A percentile compares a stretch with the other conserved stretches of the same genome.
These are phyloP conservation scores for Boletus vermiculosoides DNA, from an alignment of 768 basidiomycete genomes.

Conservation along the genomic window DNA sequence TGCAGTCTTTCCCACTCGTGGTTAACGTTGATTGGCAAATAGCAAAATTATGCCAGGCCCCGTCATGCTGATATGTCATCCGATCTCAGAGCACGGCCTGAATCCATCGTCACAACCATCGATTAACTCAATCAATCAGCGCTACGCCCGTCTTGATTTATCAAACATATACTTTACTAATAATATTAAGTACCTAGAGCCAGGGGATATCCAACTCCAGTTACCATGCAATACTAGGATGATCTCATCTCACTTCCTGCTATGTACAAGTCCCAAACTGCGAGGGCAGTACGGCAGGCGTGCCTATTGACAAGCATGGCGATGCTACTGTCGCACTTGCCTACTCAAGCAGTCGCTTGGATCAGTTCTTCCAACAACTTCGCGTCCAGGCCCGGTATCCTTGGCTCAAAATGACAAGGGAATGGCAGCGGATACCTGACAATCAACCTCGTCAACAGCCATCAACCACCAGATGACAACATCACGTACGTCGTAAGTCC, in stretches of 20 bases:
- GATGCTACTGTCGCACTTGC: not conserved
- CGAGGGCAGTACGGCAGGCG: not conserved
- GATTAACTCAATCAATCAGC: constrained; percentile 12
- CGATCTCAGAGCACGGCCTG: not conserved
- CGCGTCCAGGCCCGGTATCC: constrained; percentile 8
- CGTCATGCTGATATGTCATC: constrained; percentile 16
- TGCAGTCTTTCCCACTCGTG: constrained; percentile 23
- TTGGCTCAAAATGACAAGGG: constrained; percentile 14
- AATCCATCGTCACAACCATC: constrained; percentile 19
- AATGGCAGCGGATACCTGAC: constrained; percentile 15
- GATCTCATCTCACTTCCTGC: not conserved
- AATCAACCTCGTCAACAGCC: not conserved
- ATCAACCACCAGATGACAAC: not conserved
- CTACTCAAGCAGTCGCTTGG: not conserved
- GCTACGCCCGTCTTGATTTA: not conserved
- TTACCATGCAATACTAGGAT: not conserved
- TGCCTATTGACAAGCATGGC: not conserved
- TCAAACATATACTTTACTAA: not conserved
- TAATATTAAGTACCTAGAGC: not conserved
- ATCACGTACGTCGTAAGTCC: constrained; percentile 16
- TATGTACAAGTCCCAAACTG: not conserved
- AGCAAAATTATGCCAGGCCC: constrained; percentile 10
- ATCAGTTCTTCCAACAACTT: constrained; percentile 12
- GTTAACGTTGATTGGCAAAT: constrained; percentile 13
- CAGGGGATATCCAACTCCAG: not conserved